These are phyloP conservation scores for Lepiota brunneoincarnata DNA, from an alignment of 768 basidiomycete genomes.

Conservation along the genomic window DNA sequence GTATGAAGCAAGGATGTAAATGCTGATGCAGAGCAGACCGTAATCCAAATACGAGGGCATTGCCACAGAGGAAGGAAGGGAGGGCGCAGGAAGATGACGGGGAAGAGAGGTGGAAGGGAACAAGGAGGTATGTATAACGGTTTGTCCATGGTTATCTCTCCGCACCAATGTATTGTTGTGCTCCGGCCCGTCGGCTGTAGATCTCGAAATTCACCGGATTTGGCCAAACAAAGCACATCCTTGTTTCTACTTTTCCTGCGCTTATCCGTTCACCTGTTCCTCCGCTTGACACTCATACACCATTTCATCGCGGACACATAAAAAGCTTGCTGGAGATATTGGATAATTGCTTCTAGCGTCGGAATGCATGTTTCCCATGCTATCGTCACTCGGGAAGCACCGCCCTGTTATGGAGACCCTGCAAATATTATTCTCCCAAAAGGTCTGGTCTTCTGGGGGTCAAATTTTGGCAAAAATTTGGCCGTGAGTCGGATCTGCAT, in stretches of 20 bases:
- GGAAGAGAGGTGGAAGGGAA: background rate
- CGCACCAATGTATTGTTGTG: too few species aligned
- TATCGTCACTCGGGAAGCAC: background rate
- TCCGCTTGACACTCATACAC: too few species aligned
- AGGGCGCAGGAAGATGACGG: background rate
- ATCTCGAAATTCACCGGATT: too few species aligned
- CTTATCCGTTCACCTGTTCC: too few species aligned
- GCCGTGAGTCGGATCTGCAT: too few species aligned
- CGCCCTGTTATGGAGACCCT: too few species aligned
- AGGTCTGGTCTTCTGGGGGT: too few species aligned
- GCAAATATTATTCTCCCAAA: too few species aligned
- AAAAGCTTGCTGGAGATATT: background rate
- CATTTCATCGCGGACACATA: too few species aligned
- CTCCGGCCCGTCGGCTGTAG: too few species aligned
- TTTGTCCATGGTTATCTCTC: background rate
- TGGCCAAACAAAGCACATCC: too few species aligned
- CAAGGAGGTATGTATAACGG: background rate
- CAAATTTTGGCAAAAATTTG: too few species aligned
- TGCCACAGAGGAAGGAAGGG: background rate
- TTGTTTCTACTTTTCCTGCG: background rate
- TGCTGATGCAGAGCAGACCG: conserved; percentile 15
- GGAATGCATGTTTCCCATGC: background rate
- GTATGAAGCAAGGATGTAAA: conserved; percentile 17
- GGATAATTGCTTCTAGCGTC: background rate
- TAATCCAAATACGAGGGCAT: conserved; percentile 12